These are phyloP conservation scores for Tricholoma matsutake DNA, from an alignment of 768 basidiomycete genomes.

Conservation along the genomic window DNA sequence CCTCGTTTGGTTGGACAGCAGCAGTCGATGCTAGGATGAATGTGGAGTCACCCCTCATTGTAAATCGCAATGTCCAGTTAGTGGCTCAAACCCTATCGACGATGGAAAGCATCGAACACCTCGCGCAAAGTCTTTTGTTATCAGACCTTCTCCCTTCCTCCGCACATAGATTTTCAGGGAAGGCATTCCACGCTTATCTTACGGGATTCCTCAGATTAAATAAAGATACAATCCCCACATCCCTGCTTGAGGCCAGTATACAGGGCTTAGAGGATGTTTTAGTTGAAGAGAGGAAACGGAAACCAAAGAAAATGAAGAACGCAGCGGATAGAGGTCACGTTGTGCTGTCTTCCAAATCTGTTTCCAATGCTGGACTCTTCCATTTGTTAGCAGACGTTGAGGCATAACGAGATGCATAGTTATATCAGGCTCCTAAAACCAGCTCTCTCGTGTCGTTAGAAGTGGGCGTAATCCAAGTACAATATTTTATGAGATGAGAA, in stretches of 20 bases:
- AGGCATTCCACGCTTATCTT: slow-evolving; percentile 53
- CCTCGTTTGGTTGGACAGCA: slow-evolving; percentile 39
- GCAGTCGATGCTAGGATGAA: slow-evolving; percentile 1
- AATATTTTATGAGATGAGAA: no score
- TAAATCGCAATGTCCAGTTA: slow-evolving; percentile 65
- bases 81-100: slow-evolving; percentile 61
- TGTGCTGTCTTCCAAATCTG: slow-evolving; percentile 3
- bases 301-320: slow-evolving; percentile 31
- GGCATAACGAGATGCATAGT: slow-evolving; percentile 15
- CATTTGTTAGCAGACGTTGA: slow-evolving; percentile 39
- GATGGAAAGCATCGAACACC: slow-evolving; percentile 54
- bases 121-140: slow-evolving; percentile 63
- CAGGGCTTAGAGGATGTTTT: slow-evolving; percentile 48
- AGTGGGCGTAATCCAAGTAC: no score
- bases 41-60: slow-evolving; percentile 34
- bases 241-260: slow-evolving; percentile 45
- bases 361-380: slow-evolving; percentile 29
- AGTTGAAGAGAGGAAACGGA: slow-evolving; percentile 44
- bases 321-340: slow-evolving; percentile 10
- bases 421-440: no score
- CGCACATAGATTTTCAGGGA: slow-evolving; percentile 55
- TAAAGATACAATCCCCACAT: slow-evolving; percentile 23
- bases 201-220: slow-evolving; percentile 25
- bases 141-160: slow-evolving; percentile 42
- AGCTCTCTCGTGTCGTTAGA: no score